Base-by-base conservation (phyloP, 805 yeast genomes). In the Maudiozyma barnettii region DNA sequence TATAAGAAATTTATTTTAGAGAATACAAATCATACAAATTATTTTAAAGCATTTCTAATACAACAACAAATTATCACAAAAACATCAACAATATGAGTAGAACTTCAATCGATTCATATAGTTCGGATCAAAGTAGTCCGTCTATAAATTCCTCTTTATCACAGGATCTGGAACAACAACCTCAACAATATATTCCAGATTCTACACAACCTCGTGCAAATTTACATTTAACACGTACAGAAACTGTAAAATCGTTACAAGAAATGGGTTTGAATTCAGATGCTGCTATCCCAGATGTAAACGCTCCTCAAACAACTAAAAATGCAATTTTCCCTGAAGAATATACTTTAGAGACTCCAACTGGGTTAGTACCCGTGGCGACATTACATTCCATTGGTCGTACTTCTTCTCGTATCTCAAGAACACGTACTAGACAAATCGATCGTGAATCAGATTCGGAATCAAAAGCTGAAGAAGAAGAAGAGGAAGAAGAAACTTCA, bases 281-380 rank as follows among this genome's bases (percentile, higher is more conserved):
- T 4, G 69, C 77, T 0, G 80, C 85, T 4, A 59, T 69, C 23
- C 75, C 78, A 0, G 86, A 79, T 53, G 66, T 80, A 37, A 75
- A 75, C 53, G 75, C 79, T 41, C 84, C 86, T 57, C 68, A 56
- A 56, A 70, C 63, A 43, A 67, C 60, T 36, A 72, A 72, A 50
- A 75, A 76, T 52, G 84, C 91, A 14, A 82, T 88, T 33, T 89
- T 89, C 73, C 96, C 96, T 8, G 96, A 89, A 70, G 96, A 89
- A 63, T 89, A 86, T 63, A 84, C 89, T 6, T 54, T 89, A 64
- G 96, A 89, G 70, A 89, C 96, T 0, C 75, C 76, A 45, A 86
- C 96, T 5, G 96, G 96, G 52, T 71, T 89, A 46, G 96, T 89
- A 13, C 93, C 91, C 1, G 85, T 82, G 1, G 69, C 78, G 39